Evolutionary conservation across 495 filamentous ascomycete species (phyloP).

Genomic region (Wilcoxina mikolae): DNA sequence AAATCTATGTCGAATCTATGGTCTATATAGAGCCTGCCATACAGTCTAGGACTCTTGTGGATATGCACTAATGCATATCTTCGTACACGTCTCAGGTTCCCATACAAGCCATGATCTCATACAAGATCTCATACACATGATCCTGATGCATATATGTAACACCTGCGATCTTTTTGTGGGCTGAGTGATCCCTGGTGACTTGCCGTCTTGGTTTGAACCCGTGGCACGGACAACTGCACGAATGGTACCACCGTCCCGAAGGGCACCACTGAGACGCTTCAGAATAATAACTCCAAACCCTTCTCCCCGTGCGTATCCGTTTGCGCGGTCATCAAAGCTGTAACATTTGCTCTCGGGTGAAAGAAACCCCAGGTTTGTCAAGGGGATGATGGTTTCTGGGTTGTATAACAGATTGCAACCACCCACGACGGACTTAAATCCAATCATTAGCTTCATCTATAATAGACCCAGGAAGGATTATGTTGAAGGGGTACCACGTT

Average conservation of each 20-base stretch:
- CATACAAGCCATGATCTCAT: no score
- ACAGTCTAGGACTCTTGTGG: no score
- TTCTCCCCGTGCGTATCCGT: conserved; percentile 55
- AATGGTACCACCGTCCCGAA: conserved; percentile 42
- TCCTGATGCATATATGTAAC: no score
- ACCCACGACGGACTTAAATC: background rate
- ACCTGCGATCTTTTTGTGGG: background rate
- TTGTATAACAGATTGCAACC: background rate
- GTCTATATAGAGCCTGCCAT: no score
- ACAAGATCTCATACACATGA: no score
- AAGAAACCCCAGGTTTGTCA: background rate
- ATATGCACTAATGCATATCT: no score
- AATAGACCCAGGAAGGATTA: conserved; percentile 10
- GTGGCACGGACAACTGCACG: conserved; percentile 45
- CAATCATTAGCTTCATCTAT: conserved; percentile 16
- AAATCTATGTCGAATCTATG: no score
- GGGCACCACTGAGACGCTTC: conserved; percentile 46
- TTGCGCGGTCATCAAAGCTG: conserved; percentile 46
- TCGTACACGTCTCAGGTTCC: no score
- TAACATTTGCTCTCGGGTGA: conserved; percentile 36
- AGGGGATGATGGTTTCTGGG: background rate
- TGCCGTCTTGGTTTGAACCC: conserved; percentile 32
- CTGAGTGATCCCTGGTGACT: background rate
- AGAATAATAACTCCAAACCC: conserved; percentile 44
- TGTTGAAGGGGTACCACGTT: background rate